phyloP scores from a whole-genome alignment of 371 early-diverging fungal species.

The Rhizopus delemar region DNA sequence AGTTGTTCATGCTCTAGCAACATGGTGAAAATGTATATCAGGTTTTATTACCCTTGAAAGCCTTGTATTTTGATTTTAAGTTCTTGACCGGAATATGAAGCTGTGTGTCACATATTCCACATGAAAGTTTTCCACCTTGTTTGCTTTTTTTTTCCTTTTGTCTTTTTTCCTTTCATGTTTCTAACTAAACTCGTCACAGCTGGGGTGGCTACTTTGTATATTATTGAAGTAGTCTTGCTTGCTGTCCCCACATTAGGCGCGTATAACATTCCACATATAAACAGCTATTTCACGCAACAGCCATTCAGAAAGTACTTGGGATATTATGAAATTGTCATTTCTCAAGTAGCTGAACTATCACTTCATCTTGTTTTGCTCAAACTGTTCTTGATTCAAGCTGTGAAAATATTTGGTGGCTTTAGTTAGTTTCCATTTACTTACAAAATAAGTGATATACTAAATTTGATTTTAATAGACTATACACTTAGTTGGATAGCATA shows the following conservation, averaged over 20 bases:
- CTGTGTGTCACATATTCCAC: no score
- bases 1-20: no score
- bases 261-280: slow-evolving; percentile 3
- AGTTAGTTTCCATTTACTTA: slow-evolving; percentile 19
- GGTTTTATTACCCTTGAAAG: no score
- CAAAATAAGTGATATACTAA: neutral
- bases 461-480: slow-evolving; percentile 21
- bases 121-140: no score
- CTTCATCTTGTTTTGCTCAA: slow-evolving; percentile 28
- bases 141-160: no score
- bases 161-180: no score
- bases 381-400: slow-evolving; percentile 16
- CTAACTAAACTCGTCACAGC: slow-evolving; percentile 2
- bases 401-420: slow-evolving; percentile 31
- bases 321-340: neutral
- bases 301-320: neutral
- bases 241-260: neutral
- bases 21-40: no score
- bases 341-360: slow-evolving; percentile 23
- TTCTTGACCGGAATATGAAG: no score
- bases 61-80: no score
- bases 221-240: slow-evolving; percentile 6
- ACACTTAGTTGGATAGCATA: slow-evolving; percentile 20
- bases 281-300: neutral
- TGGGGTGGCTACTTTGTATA: slow-evolving; percentile 19